Evolutionary conservation across 768 basidiomycete species (phyloP).

Genomic region (Amanita rimosa): DNA sequence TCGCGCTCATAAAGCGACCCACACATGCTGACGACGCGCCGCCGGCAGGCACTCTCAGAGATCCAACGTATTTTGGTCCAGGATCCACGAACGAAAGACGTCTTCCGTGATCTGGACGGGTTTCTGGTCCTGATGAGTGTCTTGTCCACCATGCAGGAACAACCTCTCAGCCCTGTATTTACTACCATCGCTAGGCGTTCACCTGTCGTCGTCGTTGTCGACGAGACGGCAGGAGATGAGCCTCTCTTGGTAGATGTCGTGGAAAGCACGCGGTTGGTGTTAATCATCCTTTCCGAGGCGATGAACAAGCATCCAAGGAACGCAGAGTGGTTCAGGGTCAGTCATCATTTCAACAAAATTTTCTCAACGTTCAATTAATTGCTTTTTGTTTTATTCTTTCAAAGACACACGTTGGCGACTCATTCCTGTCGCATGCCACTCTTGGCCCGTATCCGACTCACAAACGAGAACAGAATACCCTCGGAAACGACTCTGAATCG

Average conservation of each 20-base stretch:
- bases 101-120: conserved; percentile 75
- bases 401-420: conserved; percentile 53
- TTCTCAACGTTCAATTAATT: no score
- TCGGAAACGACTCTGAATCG: conserved; percentile 42
- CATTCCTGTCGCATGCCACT: conserved; percentile 50
- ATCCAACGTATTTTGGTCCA: conserved; percentile 60
- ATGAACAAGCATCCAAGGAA: conserved; percentile 47
- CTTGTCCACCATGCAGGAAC: conserved; percentile 44
- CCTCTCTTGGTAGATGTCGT: conserved; percentile 25
- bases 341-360: no score
- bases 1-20: no score
- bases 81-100: conserved; percentile 54
- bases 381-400: no score
- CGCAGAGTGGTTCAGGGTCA: conserved; percentile 54
- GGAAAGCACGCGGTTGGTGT: conserved; percentile 48
- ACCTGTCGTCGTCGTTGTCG: conserved; percentile 15
- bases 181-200: neutral
- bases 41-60: conserved; percentile 46
- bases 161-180: conserved; percentile 12
- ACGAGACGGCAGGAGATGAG: conserved; percentile 11
- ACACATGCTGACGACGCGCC: neutral
- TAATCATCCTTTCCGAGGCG: conserved; percentile 55
- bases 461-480: conserved; percentile 37
- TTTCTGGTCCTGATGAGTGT: conserved; percentile 68
- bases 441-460: conserved; percentile 33